Percentiles rank a stretch among this genome's conserved stretches.
Conservation (phyloP, 768 basidiomycete species). For the Crepidotus variabilis region DNA sequence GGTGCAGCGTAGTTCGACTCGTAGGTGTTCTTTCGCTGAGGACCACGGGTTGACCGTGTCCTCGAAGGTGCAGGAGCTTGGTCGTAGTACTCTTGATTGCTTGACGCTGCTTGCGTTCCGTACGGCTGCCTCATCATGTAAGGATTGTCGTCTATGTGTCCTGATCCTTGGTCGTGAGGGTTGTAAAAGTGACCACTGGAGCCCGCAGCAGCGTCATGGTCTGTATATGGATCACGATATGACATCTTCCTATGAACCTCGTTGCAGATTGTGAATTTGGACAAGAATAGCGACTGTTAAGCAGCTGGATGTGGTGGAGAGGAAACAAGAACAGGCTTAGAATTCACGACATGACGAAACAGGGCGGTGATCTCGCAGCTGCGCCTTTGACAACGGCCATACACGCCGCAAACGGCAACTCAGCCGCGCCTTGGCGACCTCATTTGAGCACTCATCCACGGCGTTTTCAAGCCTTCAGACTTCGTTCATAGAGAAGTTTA, state of each 20-base stretch:
- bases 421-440: background rate
- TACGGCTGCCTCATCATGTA: slow-evolving; percentile 54
- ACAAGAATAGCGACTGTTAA: background rate
- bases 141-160: slow-evolving; percentile 39
- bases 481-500: too few species aligned
- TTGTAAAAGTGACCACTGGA: slow-evolving; percentile 9
- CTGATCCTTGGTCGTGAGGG: slow-evolving; percentile 29
- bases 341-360: background rate
- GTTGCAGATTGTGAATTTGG: background rate
- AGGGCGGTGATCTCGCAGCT: background rate
- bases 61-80: slow-evolving; percentile 21
- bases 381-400: background rate
- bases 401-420: background rate
- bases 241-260: slow-evolving; percentile 27
- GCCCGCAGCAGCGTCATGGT: slow-evolving; percentile 16
- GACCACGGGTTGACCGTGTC: background rate
- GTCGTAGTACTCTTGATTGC: slow-evolving; percentile 30
- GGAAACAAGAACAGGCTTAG: background rate
- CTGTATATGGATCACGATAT: slow-evolving; percentile 54
- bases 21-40: background rate
- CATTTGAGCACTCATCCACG: background rate
- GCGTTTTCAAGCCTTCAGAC: too few species aligned
- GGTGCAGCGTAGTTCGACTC: background rate
- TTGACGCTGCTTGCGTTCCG: slow-evolving; percentile 37
- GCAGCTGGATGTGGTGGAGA: background rate